A percentile compares a stretch with the other conserved stretches of the same genome.
These are phyloP conservation scores for Diaporthe humulicola DNA, from an alignment of 2,329 filamentous ascomycete species.

Conservation along the genomic window DNA sequence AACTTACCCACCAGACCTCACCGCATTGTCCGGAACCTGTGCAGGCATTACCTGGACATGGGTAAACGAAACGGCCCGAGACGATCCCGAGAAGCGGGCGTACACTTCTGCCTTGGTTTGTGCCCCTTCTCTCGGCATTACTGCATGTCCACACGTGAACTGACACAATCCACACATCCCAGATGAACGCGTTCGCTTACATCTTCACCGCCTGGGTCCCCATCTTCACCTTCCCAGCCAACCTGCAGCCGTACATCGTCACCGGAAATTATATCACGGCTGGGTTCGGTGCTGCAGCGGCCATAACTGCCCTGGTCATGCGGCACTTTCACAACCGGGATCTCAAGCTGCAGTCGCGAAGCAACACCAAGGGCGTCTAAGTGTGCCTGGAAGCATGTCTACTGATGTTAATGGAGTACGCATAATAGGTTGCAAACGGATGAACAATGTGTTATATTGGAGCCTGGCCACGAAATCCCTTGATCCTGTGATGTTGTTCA, in stretches of 20 bases:
- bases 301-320: conserved; percentile 41
- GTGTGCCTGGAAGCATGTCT: too few species aligned
- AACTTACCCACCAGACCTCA: neutral
- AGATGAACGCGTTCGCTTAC: conserved; percentile 49
- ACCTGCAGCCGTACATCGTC: conserved; percentile 48
- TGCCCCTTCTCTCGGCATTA: neutral
- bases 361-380: neutral
- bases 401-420: too few species aligned
- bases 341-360: conserved; percentile 10
- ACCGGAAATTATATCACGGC: conserved; percentile 48
- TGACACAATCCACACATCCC: neutral
- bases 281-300: conserved; percentile 43
- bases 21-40: neutral
- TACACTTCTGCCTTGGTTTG: conserved; percentile 46
- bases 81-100: conserved; percentile 47
- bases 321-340: conserved; percentile 44
- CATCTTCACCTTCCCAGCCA: conserved; percentile 48
- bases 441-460: too few species aligned
- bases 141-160: neutral
- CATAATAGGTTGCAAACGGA: neutral
- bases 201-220: conserved; percentile 48
- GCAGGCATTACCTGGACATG: conserved; percentile 19
- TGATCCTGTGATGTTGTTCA: too few species aligned
- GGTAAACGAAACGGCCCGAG: conserved; percentile 46
- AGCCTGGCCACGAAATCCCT: neutral